Conservation (phyloP, 2,329 filamentous ascomycete species). For the Pseudogymnoascus destructans region DNA sequence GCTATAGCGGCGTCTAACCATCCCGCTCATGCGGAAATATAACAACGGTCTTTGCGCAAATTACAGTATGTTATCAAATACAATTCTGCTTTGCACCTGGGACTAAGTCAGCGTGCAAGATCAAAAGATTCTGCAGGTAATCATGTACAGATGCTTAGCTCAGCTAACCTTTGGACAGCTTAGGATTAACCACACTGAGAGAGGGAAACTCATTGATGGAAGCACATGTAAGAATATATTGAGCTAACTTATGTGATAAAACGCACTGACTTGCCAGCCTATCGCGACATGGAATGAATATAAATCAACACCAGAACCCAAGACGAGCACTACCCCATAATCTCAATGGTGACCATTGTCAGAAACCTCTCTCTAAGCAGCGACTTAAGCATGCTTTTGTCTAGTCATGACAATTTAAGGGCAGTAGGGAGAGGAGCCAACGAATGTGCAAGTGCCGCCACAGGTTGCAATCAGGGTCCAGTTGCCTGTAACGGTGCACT, state of each 20-base stretch:
- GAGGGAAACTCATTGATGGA: neutral
- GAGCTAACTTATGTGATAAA: neutral
- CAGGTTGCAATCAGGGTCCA: neutral
- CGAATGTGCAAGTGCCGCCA: neutral
- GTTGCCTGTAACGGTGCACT: neutral
- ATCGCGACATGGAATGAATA: neutral
- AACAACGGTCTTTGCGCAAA: too few relatives aligned
- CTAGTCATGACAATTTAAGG: neutral
- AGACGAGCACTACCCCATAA: neutral
- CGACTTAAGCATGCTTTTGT: neutral
- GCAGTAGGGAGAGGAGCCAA: neutral
- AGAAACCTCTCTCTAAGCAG: neutral
- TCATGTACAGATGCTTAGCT: neutral
- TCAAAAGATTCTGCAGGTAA: neutral
- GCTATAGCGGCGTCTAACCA: too few relatives aligned
- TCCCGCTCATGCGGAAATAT: too few relatives aligned
- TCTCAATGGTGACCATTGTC: neutral
- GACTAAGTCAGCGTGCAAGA: neutral
- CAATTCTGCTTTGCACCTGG: slow-evolving; percentile 30
- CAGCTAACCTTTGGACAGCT: neutral
- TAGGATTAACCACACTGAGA: neutral
- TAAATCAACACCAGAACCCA: neutral
- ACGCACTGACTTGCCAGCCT: neutral
- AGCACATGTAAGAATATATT: neutral
- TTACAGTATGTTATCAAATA: slow-evolving; percentile 63